Conservation (phyloP, 768 basidiomycete genomes). For the Infundibulicybe gibba region DNA sequence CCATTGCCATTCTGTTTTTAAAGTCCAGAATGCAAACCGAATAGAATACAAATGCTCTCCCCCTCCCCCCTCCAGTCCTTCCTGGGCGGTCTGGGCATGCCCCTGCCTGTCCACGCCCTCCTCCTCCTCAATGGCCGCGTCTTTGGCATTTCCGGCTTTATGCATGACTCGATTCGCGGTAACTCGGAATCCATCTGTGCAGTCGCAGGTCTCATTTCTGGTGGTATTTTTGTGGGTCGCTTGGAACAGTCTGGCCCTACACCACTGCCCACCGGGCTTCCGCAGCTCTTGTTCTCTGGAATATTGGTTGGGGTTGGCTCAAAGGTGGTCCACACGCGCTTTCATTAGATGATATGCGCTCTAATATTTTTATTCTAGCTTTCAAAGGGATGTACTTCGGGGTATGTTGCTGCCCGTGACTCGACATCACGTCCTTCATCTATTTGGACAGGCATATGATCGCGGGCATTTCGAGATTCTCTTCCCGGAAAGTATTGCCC, state of each 20-base stretch:
- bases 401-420: slow-evolving; percentile 26
- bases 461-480: slow-evolving; percentile 53
- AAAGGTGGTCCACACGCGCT: slow-evolving; percentile 32
- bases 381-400: slow-evolving; percentile 63
- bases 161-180: slow-evolving; percentile 47
- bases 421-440: slow-evolving; percentile 1
- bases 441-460: slow-evolving; percentile 53
- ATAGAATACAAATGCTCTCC: slow-evolving; percentile 25
- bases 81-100: slow-evolving; percentile 50
- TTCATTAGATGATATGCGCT: not conserved
- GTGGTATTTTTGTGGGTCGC: slow-evolving; percentile 40
- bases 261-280: slow-evolving; percentile 18
- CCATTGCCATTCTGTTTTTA: not conserved
- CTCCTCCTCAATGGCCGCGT: slow-evolving; percentile 51
- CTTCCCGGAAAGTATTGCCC: slow-evolving; percentile 36
- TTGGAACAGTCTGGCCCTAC: slow-evolving; percentile 32
- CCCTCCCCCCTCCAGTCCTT: slow-evolving; percentile 50
- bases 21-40: slow-evolving; percentile 1
- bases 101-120: slow-evolving; percentile 49
- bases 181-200: slow-evolving; percentile 36
- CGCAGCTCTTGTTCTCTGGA: slow-evolving; percentile 40
- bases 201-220: slow-evolving; percentile 43
- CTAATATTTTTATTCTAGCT: slow-evolving; percentile 28
- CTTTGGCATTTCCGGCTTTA: slow-evolving; percentile 60
- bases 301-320: slow-evolving; percentile 56